These are phyloP conservation scores for Colletotrichum eleusines DNA, from an alignment of 2,329 filamentous ascomycete genomes.

Conservation along the genomic window DNA sequence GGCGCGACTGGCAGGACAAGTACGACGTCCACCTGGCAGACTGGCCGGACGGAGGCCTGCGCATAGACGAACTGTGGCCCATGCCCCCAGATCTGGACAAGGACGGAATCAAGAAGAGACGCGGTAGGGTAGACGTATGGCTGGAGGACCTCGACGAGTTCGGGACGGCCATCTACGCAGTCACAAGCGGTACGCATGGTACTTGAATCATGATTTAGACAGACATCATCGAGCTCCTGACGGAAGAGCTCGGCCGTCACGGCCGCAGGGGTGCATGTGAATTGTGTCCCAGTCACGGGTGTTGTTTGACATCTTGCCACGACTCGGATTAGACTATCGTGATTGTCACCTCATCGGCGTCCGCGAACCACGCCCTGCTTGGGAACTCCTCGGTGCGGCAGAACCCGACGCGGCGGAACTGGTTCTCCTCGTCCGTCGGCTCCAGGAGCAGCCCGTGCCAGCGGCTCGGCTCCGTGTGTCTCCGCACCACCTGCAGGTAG, in stretches of 20 bases:
- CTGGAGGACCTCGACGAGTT: constrained; percentile 64
- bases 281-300: too few relatives aligned
- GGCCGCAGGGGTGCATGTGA: too few relatives aligned
- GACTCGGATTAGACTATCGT: not conserved
- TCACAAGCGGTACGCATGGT: constrained; percentile 60
- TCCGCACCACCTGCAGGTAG: not conserved
- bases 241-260: not conserved
- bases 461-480: not conserved
- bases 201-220: not conserved
- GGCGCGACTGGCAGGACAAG: constrained; percentile 55
- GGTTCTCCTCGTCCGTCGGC: not conserved
- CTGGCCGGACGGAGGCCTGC: constrained; percentile 57
- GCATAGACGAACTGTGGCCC: constrained; percentile 66
- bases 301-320: too few relatives aligned
- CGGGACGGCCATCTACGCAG: constrained; percentile 65
- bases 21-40: constrained; percentile 58
- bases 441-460: constrained; percentile 1
- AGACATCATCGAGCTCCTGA: not conserved
- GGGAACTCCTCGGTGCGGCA: not conserved
- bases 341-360: not conserved
- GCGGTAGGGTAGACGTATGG: constrained; percentile 61
- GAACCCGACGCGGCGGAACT: not conserved
- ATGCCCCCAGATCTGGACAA: constrained; percentile 50
- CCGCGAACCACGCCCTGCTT: not conserved
- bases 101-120: constrained; percentile 47